Evolutionary conservation across 306 rosid species (phyloP).

Genomic region (Ormosia semicastrata): DNA sequence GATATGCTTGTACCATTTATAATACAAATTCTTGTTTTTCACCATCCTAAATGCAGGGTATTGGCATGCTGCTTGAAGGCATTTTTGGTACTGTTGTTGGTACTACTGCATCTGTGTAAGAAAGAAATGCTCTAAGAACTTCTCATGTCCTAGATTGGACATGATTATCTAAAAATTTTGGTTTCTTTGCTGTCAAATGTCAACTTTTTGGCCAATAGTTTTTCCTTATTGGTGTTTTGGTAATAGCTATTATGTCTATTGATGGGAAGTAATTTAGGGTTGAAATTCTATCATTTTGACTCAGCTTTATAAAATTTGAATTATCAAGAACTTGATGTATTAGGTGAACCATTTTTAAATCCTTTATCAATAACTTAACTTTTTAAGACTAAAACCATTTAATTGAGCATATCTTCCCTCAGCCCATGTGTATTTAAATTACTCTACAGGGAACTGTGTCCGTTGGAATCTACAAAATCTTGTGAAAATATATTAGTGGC

Average conservation of each 20-base stretch:
- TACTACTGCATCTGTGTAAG: slow-evolving; percentile 92
- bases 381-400: not conserved
- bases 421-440: not conserved
- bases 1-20: not conserved
- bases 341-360: not conserved
- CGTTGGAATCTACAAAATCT: not conserved
- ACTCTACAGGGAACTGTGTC: not conserved
- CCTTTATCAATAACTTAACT: not conserved
- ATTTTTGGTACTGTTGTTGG: slow-evolving; percentile 81
- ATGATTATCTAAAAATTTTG: not conserved
- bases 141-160: not conserved
- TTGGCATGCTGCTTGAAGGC: slow-evolving; percentile 80
- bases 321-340: not conserved
- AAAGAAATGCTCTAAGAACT: slow-evolving; percentile 7
- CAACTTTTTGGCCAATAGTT: not conserved
- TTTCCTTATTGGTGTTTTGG: not conserved
- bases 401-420: not conserved
- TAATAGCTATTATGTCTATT: not conserved
- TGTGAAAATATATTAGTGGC: not conserved
- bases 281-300: not conserved
- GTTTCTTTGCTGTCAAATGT: not conserved
- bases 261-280: not conserved
- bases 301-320: not conserved
- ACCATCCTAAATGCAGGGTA: slow-evolving; percentile 56
- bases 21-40: slow-evolving; percentile 13